These are phyloP conservation scores for Umbellularia californica DNA, from an alignment of 164 flowering plant genomes.

Conservation along the genomic window DNA sequence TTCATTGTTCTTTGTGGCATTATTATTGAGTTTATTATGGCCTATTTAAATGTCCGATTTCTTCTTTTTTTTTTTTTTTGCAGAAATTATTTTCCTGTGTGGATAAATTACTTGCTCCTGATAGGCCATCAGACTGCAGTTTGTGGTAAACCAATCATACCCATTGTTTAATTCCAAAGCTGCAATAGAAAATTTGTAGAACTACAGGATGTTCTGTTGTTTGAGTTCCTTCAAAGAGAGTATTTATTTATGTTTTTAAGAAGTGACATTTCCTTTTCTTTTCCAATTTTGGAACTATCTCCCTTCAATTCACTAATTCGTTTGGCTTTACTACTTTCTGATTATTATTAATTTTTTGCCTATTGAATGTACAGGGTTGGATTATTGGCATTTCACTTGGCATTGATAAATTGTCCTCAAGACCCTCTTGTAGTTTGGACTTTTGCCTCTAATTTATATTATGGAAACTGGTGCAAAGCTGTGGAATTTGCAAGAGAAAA, in stretches of 20 bases:
- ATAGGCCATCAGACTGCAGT: conserved; percentile 48
- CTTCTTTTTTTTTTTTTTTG: conserved; percentile 18
- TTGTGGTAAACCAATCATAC: conserved; percentile 58
- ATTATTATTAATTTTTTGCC: not conserved
- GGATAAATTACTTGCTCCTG: conserved; percentile 71
- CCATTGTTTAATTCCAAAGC: not conserved
- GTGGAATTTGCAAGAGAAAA: conserved; percentile 53
- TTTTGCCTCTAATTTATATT: conserved; percentile 60
- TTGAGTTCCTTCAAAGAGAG: not conserved
- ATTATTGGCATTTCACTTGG: conserved; percentile 75
- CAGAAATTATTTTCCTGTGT: conserved; percentile 71
- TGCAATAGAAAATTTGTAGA: not conserved
- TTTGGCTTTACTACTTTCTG: not conserved
- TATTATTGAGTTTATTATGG: not conserved
- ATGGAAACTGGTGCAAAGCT: conserved; percentile 65
- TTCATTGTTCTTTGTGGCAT: not conserved
- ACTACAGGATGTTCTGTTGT: conserved; percentile 1
- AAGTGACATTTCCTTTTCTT: not conserved
- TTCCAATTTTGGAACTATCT: not conserved
- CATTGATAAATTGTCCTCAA: conserved; percentile 68
- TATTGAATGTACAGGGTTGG: conserved; percentile 55
- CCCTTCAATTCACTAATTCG: not conserved
- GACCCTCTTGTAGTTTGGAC: conserved; percentile 63
- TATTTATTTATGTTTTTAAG: not conserved
- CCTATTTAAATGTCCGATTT: not conserved